Evolutionary conservation across 23 red algal species (phyloP), one percentile per base, ranked within the genome.

Genomic region (Gracilaria gracilis): DNA sequence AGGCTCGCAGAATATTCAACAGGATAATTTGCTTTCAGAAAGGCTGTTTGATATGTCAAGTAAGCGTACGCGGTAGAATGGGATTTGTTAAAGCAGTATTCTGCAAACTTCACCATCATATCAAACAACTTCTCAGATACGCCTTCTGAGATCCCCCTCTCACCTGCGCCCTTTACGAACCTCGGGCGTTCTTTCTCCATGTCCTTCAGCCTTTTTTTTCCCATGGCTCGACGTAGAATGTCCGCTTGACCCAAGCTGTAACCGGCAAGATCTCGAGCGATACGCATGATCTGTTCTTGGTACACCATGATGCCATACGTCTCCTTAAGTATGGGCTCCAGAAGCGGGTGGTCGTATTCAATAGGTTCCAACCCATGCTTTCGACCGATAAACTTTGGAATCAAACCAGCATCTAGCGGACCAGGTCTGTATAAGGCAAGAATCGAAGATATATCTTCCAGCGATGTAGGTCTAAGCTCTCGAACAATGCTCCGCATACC

Each of bases 221-320:
- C 97, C 97, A 98, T 98, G 8, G 97, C 97, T 27, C 97, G 49
- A 15, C 97, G 88, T 27, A 98, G 83, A 61, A 96, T 98, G 57
- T 98, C 97, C 19, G 97, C 97, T 74, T 98, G 90, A 23, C 97
- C 93, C 67, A 98, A 57, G 21, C 90, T 89, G 80, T 98, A 98
- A n/a, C 97, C 97, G 24, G 93, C 97, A 65, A 98, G 70, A 75
- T 93, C 89, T 64, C 93, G 81, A 24, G 97, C 97, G 2, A 98
- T 88, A n/a, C 86, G 88, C 97, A 98, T 98, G 39, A 98, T 98
- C 61, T 98, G 97, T 88, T 98, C 97, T 76, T 98, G 97, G 88
- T 98, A 98, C 17, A 98, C 92, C 80, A 98, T 78, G 65, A 98
- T 88, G 19, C 97, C 97, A 84, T 98, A 98, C 1, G 97, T 98